These are phyloP conservation scores for Cantharellus cinnabarinus DNA, from an alignment of 768 basidiomycete genomes.

Conservation along the genomic window DNA sequence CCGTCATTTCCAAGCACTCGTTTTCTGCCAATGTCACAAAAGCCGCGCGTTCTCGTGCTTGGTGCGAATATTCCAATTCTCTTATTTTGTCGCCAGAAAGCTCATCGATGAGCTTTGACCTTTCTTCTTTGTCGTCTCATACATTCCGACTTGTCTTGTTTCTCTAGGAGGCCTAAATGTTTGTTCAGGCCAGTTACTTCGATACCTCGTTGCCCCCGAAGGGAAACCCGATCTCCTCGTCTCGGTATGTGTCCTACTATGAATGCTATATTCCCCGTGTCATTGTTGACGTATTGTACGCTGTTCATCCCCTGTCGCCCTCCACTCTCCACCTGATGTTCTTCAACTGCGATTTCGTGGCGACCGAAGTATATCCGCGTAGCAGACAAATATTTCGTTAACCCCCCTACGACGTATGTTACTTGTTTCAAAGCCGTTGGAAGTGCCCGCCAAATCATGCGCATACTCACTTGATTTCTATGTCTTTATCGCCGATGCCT, in stretches of 20 bases:
- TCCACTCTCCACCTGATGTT: not conserved
- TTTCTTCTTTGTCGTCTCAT: constrained; percentile 2
- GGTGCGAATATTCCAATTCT: constrained; percentile 24
- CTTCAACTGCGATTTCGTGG: constrained; percentile 7
- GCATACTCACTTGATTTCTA: not conserved
- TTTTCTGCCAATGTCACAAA: constrained; percentile 20
- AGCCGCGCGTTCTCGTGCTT: constrained; percentile 55
- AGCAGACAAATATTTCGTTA: constrained; percentile 54
- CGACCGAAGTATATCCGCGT: constrained; percentile 39
- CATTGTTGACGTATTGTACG: no score
- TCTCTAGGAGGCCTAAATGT: constrained; percentile 59
- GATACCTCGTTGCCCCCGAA: constrained; percentile 34
- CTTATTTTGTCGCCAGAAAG: no score
- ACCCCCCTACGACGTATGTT: constrained; percentile 52
- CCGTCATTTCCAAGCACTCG: not conserved
- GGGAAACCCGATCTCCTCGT: not conserved
- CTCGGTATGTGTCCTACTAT: not conserved
- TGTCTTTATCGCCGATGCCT: constrained; percentile 3
- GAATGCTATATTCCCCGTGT: no score
- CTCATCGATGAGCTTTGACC: no score
- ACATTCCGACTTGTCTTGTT: not conserved
- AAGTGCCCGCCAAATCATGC: no score
- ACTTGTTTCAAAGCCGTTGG: not conserved
- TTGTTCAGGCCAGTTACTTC: constrained; percentile 49
- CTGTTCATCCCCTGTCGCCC: not conserved